These are phyloP conservation scores for Fraxinus floribunda DNA, from an alignment of 305 asterid species.

Conservation along the genomic window DNA sequence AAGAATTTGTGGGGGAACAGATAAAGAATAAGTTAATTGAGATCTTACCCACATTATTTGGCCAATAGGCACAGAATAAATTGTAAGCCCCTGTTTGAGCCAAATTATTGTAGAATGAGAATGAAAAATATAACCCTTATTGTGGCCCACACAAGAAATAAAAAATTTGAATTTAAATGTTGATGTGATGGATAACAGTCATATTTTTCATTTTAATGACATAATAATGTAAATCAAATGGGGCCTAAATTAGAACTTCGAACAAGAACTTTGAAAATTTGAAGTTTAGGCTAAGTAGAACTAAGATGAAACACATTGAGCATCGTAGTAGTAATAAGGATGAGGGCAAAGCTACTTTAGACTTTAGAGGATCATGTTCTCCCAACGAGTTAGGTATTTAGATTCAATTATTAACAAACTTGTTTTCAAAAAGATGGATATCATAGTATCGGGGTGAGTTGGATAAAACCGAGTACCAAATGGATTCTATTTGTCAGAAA, in stretches of 20 bases:
- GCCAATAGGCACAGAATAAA: not conserved
- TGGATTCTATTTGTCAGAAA: not conserved
- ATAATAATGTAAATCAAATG: too few species aligned
- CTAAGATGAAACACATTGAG: not conserved
- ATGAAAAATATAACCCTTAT: too few species aligned
- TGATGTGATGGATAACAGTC: too few species aligned
- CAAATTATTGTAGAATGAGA: too few species aligned
- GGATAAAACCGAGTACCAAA: not conserved
- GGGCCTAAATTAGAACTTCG: not conserved
- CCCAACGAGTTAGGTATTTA: not conserved
- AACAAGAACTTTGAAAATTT: not conserved
- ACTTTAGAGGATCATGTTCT: conserved; percentile 7
- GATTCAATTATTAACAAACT: not conserved
- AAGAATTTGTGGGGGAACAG: not conserved
- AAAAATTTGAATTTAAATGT: too few species aligned
- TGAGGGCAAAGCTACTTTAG: not conserved
- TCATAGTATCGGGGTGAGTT: not conserved
- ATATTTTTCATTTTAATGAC: too few species aligned
- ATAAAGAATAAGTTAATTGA: conserved; percentile 7
- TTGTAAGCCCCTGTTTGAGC: not conserved
- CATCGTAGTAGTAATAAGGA: not conserved
- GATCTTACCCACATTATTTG: conserved; percentile 16
- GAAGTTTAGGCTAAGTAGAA: not conserved
- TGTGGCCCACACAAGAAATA: too few species aligned
- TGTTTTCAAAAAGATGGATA: not conserved